These are phyloP conservation scores for Plantago rigida DNA, from an alignment of 305 asterid species.

Conservation along the genomic window DNA sequence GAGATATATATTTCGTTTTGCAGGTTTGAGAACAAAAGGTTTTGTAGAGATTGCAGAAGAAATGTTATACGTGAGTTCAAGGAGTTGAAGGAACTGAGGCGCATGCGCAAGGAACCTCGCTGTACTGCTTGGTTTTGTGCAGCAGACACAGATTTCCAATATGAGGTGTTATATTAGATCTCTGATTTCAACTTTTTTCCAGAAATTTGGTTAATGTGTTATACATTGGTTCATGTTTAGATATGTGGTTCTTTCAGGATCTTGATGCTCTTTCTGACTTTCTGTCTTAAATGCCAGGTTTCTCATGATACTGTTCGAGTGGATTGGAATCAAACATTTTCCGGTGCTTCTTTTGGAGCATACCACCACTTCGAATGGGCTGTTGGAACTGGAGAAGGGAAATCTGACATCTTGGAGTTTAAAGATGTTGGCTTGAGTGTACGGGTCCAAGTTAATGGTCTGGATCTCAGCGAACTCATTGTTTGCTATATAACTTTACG, in stretches of 20 bases:
- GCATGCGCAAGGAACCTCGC: slow-evolving; percentile 69
- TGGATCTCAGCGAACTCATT: slow-evolving; percentile 65
- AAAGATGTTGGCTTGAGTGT: slow-evolving; percentile 82
- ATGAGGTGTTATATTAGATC: slow-evolving; percentile 51
- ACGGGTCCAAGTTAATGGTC: slow-evolving; percentile 66
- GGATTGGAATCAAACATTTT: slow-evolving; percentile 82
- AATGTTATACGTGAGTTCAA: slow-evolving; percentile 94
- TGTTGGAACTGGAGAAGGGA: slow-evolving; percentile 90
- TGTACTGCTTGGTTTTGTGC: slow-evolving; percentile 94
- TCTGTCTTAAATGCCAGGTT: slow-evolving; percentile 49
- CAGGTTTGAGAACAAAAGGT: slow-evolving; percentile 98
- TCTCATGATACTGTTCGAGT: slow-evolving; percentile 76
- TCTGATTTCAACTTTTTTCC: slow-evolving; percentile 17
- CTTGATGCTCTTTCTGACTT: slow-evolving; percentile 14
- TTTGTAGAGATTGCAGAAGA: slow-evolving; percentile 96
- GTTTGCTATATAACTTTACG: slow-evolving; percentile 80
- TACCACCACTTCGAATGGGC: slow-evolving; percentile 98
- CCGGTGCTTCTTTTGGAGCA: slow-evolving; percentile 52
- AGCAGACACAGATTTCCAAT: slow-evolving; percentile 83
- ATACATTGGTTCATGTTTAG: slow-evolving; percentile 14
- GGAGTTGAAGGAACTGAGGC: slow-evolving; percentile 90
- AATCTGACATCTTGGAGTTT: slow-evolving; percentile 75
- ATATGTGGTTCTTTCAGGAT: slow-evolving; percentile 20
- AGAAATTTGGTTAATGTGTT: slow-evolving; percentile 18
- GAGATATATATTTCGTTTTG: slow-evolving; percentile 2